Evolutionary conservation across 208 protist species (phyloP), one percentile per base, ranked within the genome.

Genomic region (Naegleria fowleri): DNA sequence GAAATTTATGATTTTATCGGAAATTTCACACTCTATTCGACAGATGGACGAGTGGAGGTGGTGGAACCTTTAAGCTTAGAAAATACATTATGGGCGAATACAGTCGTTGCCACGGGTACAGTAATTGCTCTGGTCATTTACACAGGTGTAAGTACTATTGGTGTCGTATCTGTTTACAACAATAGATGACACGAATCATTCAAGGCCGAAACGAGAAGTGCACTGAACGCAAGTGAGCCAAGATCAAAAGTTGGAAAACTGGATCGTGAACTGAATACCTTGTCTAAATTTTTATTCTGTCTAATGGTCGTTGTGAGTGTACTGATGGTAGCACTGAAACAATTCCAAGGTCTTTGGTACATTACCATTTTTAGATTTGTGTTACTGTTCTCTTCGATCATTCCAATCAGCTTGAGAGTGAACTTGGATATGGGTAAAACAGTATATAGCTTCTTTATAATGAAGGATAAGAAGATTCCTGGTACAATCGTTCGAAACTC

Each of bases 381-480:
- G 40, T 95, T 99, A 76, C 95, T 99, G 22, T 98, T 99, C 90
- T 99, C 98, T 29, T 95, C 96, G 16, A 99, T 99, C 90, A 99
- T 99, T 92, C 99, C 98, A 43, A 98, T 99, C 67, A 97, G 96
- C 41, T 97, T 99, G 94, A 95, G 98, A 36, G 98, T 99, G 19
- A 99, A 99, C 92, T 94, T 99, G 5, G 99, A 99, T 94, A 95
- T 99, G 38, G 98, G 95, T 48, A 99, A 99, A 83, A 95, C 98
- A 19, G 95, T 98, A 91, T 99, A 99, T 93, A 97, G 96, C 40
- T 96, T 95, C 84, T 94, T 97, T 76, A 99, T 99, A 86, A 95
- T 95, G 85, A 93, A 92, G 59, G 98, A 98, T 91, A 11, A 89
- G 15, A 95, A 95, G 38, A 94, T 98, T 40, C 94, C 95, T 0